Conservation (phyloP, 371 early-diverging fungal genomes). For the Parasitella parasitica region DNA sequence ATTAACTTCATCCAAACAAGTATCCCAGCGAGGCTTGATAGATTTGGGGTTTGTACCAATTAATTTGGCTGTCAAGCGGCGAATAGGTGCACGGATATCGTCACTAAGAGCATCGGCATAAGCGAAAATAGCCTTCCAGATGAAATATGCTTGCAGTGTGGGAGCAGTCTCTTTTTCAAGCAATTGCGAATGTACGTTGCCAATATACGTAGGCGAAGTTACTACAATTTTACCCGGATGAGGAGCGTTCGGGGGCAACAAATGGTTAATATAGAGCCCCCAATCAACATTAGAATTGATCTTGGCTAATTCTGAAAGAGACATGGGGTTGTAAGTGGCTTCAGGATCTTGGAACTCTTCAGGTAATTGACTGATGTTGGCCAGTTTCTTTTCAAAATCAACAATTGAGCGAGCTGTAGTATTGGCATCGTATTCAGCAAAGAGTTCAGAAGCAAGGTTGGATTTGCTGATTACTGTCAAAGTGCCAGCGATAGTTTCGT, state of each 20-base stretch:
- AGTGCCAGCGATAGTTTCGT: slow-evolving; percentile 33
- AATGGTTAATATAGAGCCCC: slow-evolving; percentile 31
- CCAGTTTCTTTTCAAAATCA: slow-evolving; percentile 48
- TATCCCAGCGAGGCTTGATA: slow-evolving; percentile 52
- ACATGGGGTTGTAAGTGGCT: slow-evolving; percentile 49
- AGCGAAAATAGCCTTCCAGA: slow-evolving; percentile 40
- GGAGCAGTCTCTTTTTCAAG: slow-evolving; percentile 24
- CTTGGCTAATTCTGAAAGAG: slow-evolving; percentile 35
- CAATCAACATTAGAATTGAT: slow-evolving; percentile 49
- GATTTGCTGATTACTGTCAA: slow-evolving; percentile 10
- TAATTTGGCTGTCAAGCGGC: slow-evolving; percentile 28
- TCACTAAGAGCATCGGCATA: slow-evolving; percentile 30
- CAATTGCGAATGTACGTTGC: slow-evolving; percentile 28
- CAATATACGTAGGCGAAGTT: slow-evolving; percentile 41
- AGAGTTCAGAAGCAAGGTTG: neutral
- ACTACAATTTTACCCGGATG: slow-evolving; percentile 38
- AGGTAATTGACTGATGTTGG: slow-evolving; percentile 27
- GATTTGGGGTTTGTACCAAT: slow-evolving; percentile 42
- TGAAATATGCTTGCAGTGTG: slow-evolving; percentile 44
- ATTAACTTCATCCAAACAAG: slow-evolving; percentile 46
- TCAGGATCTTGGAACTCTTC: slow-evolving; percentile 43
- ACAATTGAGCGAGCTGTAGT: slow-evolving; percentile 39
- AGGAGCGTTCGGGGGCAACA: slow-evolving; percentile 26
- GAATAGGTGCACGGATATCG: slow-evolving; percentile 32
- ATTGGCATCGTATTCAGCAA: neutral